A percentile compares a stretch with the other conserved stretches of the same genome.
These are phyloP conservation scores for Trichoderma asperelloides DNA, from an alignment of 495 filamentous ascomycete species.

Conservation along the genomic window DNA sequence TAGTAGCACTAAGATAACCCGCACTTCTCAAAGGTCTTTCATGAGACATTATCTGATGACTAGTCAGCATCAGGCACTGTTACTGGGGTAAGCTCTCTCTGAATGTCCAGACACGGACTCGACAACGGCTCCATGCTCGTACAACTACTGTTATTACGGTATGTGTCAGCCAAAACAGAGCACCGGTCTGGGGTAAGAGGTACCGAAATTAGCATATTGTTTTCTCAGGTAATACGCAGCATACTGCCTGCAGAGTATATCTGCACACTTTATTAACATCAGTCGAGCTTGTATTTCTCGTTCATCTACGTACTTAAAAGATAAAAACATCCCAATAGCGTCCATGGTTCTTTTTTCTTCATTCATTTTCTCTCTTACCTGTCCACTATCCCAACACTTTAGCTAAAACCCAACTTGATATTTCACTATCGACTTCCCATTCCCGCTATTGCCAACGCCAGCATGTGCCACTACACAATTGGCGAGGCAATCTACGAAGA, in stretches of 20 bases:
- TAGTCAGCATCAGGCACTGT: neutral
- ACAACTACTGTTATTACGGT: no score
- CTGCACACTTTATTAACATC: neutral
- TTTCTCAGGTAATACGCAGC: neutral
- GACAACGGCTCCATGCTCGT: no score
- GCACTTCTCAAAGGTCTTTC: no score
- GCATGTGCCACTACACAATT: neutral
- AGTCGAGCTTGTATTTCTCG: neutral
- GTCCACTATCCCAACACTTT: neutral
- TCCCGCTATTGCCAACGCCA: neutral
- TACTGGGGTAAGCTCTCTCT: no score
- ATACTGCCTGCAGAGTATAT: neutral
- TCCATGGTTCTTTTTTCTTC: neutral
- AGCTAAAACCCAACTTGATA: neutral
- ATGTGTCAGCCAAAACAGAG: no score
- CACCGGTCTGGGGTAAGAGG: neutral
- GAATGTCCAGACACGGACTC: no score
- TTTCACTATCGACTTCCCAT: neutral
- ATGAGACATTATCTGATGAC: neutral
- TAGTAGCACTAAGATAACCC: neutral
- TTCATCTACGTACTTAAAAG: neutral
- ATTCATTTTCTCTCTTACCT: neutral
- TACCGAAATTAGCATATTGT: neutral
- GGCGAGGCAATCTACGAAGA: neutral
- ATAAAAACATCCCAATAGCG: neutral